Percentiles rank a stretch among this genome's conserved stretches.
These are phyloP conservation scores for Aeschynomene evenia DNA, from an alignment of 306 rosid species.

Conservation along the genomic window DNA sequence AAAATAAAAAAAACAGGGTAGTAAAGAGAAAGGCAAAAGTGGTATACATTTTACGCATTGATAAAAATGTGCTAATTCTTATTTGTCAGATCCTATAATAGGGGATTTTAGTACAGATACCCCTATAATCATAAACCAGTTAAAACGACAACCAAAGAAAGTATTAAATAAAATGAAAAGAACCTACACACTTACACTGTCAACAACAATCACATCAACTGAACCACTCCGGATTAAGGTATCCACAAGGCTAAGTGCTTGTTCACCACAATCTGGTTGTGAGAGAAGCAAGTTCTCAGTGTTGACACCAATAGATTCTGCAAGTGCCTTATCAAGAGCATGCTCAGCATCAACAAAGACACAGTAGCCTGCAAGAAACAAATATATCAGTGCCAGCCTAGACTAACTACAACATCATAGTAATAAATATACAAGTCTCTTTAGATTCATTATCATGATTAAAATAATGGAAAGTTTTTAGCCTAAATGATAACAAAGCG, in stretches of 20 bases:
- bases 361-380: constrained; percentile 60
- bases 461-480: background rate
- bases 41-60: background rate
- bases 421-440: background rate
- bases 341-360: constrained; percentile 93
- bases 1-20: background rate
- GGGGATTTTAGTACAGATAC: constrained; percentile 9
- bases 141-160: background rate
- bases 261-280: constrained; percentile 95
- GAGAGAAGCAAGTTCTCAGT: constrained; percentile 76
- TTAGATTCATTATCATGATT: background rate
- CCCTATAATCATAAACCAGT: background rate
- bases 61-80: background rate
- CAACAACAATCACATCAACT: constrained; percentile 92
- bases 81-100: background rate
- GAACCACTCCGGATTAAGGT: constrained; percentile 89
- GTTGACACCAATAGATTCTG: constrained; percentile 81
- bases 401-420: background rate
- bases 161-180: background rate
- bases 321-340: constrained; percentile 84
- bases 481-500: background rate
- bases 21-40: background rate
- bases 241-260: constrained; percentile 90
- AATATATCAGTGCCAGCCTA: constrained; percentile 17
- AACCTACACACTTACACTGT: constrained; percentile 69